phyloP scores from a whole-genome alignment of 106 monocot species.

The Dendrobium huoshanense region DNA sequence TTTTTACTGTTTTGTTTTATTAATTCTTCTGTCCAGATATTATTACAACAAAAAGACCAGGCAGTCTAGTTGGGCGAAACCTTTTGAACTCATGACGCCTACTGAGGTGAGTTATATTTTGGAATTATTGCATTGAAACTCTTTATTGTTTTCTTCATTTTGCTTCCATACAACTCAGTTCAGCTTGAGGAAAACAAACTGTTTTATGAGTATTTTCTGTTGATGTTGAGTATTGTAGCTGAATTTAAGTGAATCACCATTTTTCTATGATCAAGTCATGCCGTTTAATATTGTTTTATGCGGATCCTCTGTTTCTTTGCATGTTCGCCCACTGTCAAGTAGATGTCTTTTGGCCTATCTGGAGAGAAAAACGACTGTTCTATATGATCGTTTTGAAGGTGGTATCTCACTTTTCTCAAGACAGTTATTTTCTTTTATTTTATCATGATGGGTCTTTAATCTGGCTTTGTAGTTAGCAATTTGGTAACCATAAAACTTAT shows the following conservation, averaged over 20 bases:
- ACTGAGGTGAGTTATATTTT: conserved; percentile 47
- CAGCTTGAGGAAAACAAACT: neutral
- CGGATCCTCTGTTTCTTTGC: conserved; percentile 31
- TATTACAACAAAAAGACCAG: conserved; percentile 95
- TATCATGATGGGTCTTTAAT: conserved; percentile 22
- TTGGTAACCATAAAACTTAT: neutral
- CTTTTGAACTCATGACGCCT: conserved; percentile 87
- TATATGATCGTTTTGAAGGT: conserved; percentile 70
- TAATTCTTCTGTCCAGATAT: conserved; percentile 43
- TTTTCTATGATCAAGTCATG: conserved; percentile 11
- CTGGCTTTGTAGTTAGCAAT: neutral
- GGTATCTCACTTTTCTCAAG: conserved; percentile 44
- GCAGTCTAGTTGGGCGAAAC: conserved; percentile 98
- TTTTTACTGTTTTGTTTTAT: conserved; percentile 6
- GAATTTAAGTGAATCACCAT: neutral
- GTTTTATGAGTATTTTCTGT: neutral
- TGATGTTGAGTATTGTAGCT: conserved; percentile 27
- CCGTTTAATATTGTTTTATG: conserved; percentile 43
- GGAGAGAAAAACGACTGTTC: conserved; percentile 51
- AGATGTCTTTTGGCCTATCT: conserved; percentile 74
- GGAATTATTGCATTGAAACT: neutral
- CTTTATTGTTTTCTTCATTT: neutral
- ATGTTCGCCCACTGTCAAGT: conserved; percentile 34
- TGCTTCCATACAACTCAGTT: neutral
- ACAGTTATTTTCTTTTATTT: conserved; percentile 39